Conservation (phyloP, 1,284 basidiomycete species). For the Fomitiporia mediterranea region DNA sequence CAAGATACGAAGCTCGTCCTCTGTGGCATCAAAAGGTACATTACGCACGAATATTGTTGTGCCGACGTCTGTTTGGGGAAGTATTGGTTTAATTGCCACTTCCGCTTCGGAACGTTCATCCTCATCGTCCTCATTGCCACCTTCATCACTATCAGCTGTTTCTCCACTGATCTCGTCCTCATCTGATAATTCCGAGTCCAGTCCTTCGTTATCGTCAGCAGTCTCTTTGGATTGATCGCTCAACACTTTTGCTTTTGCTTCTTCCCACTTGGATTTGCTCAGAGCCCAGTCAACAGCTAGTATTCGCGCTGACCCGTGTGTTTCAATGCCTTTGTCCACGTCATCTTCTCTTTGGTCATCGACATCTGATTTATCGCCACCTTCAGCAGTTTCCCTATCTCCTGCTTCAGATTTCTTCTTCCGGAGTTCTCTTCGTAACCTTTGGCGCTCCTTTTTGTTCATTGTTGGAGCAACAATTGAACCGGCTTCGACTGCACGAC, state of each 20-base stretch:
- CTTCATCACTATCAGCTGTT: conserved; percentile 26
- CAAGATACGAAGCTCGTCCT: conserved; percentile 83
- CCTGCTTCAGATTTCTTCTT: conserved; percentile 42
- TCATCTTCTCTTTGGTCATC: conserved; percentile 36
- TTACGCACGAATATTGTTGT: conserved; percentile 96
- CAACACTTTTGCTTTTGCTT: conserved; percentile 56
- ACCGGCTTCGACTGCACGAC: conserved; percentile 64
- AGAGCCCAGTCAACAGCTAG: conserved; percentile 97
- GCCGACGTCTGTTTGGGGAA: conserved; percentile 79
- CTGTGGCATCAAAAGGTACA: conserved; percentile 87
- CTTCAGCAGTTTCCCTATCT: conserved; percentile 32
- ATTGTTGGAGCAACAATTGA: conserved; percentile 67
- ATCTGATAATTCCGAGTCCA: conserved; percentile 22
- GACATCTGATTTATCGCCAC: conserved; percentile 35
- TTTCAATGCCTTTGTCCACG: conserved; percentile 35
- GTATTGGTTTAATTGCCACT: conserved; percentile 59
- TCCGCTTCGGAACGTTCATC: conserved; percentile 42
- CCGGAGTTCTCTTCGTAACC: conserved; percentile 28
- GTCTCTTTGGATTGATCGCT: conserved; percentile 33
- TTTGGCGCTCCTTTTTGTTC: conserved; percentile 58
- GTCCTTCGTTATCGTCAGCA: conserved; percentile 33
- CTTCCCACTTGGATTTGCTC: conserved; percentile 90
- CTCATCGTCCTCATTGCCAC: conserved; percentile 39
- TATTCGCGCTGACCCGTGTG: conserved; percentile 44
- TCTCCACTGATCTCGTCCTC: conserved; percentile 25